Base-by-base conservation (phyloP, 257 asterid genomes). In the Handroanthus guayacan region DNA sequence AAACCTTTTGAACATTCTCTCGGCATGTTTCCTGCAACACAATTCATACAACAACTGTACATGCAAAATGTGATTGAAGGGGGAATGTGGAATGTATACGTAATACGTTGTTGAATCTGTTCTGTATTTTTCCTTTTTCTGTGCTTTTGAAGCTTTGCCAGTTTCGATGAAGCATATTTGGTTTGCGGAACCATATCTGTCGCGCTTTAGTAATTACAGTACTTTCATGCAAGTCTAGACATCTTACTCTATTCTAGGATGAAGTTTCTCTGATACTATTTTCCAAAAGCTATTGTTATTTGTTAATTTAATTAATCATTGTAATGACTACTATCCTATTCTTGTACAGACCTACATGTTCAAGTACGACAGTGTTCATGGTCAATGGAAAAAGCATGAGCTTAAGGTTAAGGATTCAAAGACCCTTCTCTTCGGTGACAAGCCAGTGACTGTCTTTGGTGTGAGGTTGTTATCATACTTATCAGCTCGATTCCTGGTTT, bases 281-380 rank as follows among this genome's bases (percentile, higher is more conserved):
- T n/a, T 41, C 61, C 61, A 34, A 44, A 5, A 58, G 25, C 17
- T 58, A 9, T 9, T 44, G 41, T 47, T 31, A 25, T 47, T 41
- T 63, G 67, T 8, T 69, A 38, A 38, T 63, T 37, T 50, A 17
- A 47, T 37, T 50, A 17, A 47, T 62, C 16, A 5, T 0, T 0
- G 9, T 9, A 34, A 4, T 55, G 64, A 17, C 39, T 62, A 3
- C 18, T 41, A 3, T 67, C 39, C 65, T 37, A 55, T 68, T 25
- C 52, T 25, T 72, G 48, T 80, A 48, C 83, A 93, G 98, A 89
- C 95, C 67, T 93, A 93, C 80, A 93, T 93, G 98, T 93, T 93
- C 86, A 93, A 93, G 81, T 91, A 89, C 43, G 98, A 93, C 65
- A 86, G 84, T 80, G 98, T 90, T 72, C 97, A 91, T 25, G 97